Evolutionary conservation across 306 rosid species (phyloP).

Genomic region (Cucumis sativus): Cucumber_9930_V3 NC_026659.2:30543501-30544000

Average conservation of each 20-base stretch:
- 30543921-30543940: background rate
- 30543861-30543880: slow-evolving; percentile 59
- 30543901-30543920: background rate
- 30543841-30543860: slow-evolving; percentile 66
- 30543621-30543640: background rate
- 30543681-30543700: background rate
- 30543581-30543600: background rate
- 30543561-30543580: background rate
- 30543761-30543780: slow-evolving; percentile 79
- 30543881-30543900: slow-evolving; percentile 46
- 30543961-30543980: slow-evolving; percentile 9
- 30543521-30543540: background rate
- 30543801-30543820: slow-evolving; percentile 78
- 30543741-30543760: slow-evolving; percentile 71
- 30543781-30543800: slow-evolving; percentile 61
- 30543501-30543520: background rate
- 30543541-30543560: too few species aligned
- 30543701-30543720: background rate
- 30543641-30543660: background rate
- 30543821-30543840: slow-evolving; percentile 74
- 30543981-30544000: slow-evolving; percentile 85
- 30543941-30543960: background rate
- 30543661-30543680: background rate
- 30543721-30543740: slow-evolving; percentile 45
- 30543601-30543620: background rate